Evolutionary conservation across 768 basidiomycete species (phyloP).

Genomic region (Sistotremastrum suecicum): DNA sequence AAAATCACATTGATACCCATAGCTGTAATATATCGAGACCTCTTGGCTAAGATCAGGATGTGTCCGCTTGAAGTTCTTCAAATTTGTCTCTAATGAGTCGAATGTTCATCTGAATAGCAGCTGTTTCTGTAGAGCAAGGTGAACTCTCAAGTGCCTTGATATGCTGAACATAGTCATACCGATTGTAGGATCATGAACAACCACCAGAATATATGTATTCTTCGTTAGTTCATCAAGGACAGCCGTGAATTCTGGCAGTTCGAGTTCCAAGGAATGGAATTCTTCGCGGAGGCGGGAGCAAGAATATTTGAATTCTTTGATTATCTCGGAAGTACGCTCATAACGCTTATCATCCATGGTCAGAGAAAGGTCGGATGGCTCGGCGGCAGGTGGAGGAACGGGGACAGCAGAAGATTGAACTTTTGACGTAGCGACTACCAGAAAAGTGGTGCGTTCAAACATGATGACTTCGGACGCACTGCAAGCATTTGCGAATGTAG

Average conservation of each 20-base stretch:
- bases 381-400: conserved; percentile 15
- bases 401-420: conserved; percentile 8
- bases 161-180: conserved; percentile 31
- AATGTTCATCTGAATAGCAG: conserved; percentile 79
- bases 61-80: conserved; percentile 75
- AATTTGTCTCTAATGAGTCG: conserved; percentile 77
- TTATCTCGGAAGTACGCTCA: conserved; percentile 80
- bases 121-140: conserved; percentile 48
- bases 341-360: conserved; percentile 52
- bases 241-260: conserved; percentile 72
- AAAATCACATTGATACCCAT: too few species aligned
- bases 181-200: conserved; percentile 80
- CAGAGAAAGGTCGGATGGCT: conserved; percentile 2
- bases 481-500: conserved; percentile 75
- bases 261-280: conserved; percentile 78
- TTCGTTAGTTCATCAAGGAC: conserved; percentile 85
- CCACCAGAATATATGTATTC: conserved; percentile 85
- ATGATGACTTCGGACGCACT: conserved; percentile 88
- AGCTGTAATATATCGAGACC: too few species aligned
- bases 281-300: conserved; percentile 78
- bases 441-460: conserved; percentile 95
- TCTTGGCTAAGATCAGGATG: background rate
- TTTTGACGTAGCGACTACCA: conserved; percentile 79
- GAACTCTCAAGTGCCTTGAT: background rate
- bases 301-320: conserved; percentile 91